Conservation (phyloP, 176 grass and related monocot species). For the Guadua angustifolia region DNA sequence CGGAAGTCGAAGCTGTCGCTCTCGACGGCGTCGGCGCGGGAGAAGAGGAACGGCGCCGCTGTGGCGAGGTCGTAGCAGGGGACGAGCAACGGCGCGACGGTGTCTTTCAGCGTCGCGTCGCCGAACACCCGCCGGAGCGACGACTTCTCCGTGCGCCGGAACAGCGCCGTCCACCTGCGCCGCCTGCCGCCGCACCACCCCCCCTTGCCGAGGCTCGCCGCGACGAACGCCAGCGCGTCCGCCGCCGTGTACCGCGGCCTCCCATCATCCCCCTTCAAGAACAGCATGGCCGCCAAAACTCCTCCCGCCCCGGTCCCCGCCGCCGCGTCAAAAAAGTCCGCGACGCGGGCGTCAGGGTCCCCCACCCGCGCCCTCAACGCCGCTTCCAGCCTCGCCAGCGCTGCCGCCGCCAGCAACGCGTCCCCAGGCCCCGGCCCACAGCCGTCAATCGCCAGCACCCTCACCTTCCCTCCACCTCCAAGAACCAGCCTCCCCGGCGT, state of each 20-base stretch:
- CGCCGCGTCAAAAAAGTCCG: conserved; percentile 78
- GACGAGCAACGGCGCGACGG: conserved; percentile 76
- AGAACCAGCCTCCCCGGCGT: conserved; percentile 32
- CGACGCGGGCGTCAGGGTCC: conserved; percentile 47
- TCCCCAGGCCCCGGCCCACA: conserved; percentile 54
- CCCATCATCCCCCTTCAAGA: conserved; percentile 50
- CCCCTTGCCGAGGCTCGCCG: conserved; percentile 35
- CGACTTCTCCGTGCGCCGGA: conserved; percentile 25
- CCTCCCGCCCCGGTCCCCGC: conserved; percentile 64
- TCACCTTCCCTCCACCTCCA: conserved; percentile 31
- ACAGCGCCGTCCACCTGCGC: conserved; percentile 36
- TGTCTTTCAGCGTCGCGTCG: conserved; percentile 75
- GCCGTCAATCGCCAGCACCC: conserved; percentile 74
- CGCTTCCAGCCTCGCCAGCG: conserved; percentile 64
- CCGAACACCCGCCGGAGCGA: conserved; percentile 60
- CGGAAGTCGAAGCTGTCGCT: conserved; percentile 85
- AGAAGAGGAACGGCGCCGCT: conserved; percentile 84
- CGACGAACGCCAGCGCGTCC: conserved; percentile 66
- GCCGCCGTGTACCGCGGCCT: conserved; percentile 53
- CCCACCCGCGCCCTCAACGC: conserved; percentile 53
- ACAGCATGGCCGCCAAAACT: conserved; percentile 75
- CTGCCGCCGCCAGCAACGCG: conserved; percentile 55
- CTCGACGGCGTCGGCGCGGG: conserved; percentile 89
- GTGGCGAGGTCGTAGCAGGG: conserved; percentile 82
- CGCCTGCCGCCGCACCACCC: not conserved